phyloP scores from a whole-genome alignment of 2,329 filamentous ascomycete genomes.

The Cylindrodendrum hubeiense region DNA sequence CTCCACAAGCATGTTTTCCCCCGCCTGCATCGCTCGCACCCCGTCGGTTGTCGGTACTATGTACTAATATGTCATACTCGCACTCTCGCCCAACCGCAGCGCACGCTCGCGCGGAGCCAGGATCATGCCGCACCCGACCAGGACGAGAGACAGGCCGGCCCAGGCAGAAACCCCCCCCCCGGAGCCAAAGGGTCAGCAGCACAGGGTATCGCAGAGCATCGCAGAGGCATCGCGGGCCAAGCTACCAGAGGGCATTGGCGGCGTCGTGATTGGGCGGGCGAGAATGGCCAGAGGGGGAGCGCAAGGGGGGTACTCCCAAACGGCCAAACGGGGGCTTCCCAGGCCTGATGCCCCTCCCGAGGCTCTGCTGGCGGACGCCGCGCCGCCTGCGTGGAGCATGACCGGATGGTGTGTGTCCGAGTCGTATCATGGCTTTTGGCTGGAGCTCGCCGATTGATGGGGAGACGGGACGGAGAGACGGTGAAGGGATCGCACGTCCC shows the following conservation, averaged over 20 bases:
- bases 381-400: constrained; percentile 25
- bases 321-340: neutral
- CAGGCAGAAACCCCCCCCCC: neutral
- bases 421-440: constrained; percentile 25
- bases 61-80: neutral
- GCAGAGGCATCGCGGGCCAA: too few species aligned
- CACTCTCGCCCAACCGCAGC: neutral
- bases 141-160: neutral
- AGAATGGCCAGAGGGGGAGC: neutral
- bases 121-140: constrained; percentile 6
- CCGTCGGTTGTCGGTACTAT: neutral
- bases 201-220: neutral
- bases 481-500: constrained; percentile 22
- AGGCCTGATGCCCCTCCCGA: constrained; percentile 21
- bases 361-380: constrained; percentile 25
- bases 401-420: constrained; percentile 23
- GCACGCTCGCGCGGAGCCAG: constrained; percentile 11
- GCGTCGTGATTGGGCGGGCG: constrained; percentile 18
- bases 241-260: neutral
- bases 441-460: constrained; percentile 27
- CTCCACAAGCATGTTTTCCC: neutral
- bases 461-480: constrained; percentile 19
- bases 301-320: constrained; percentile 12
- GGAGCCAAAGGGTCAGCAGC: neutral
- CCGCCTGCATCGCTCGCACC: neutral